A percentile compares a stretch with the other conserved stretches of the same genome.
Evolutionary conservation across 192 early-diverging fungal genomes (phyloP).

Genomic region (Coemansia sp.): DNA sequence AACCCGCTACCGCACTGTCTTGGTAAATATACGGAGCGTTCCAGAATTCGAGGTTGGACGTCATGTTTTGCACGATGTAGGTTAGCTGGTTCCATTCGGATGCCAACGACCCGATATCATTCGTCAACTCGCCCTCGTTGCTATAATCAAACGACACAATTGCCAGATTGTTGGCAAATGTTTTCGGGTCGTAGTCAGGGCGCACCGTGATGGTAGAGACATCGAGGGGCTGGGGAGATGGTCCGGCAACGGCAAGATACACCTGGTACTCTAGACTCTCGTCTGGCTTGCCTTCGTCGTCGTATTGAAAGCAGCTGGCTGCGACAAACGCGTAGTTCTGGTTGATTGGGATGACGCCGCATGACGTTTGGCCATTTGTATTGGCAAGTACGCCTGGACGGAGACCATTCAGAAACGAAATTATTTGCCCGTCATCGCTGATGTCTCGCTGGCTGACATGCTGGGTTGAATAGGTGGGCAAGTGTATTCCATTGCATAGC

Average conservation of each 20-base stretch:
- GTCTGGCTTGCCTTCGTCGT: background rate
- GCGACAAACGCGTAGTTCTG: background rate
- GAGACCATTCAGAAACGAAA: background rate
- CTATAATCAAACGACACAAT: slow-evolving; percentile 5
- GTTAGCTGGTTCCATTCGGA: slow-evolving; percentile 10
- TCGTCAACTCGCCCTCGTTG: background rate
- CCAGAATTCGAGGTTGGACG: background rate
- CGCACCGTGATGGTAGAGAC: background rate
- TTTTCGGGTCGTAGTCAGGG: slow-evolving; percentile 12
- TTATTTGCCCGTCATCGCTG: background rate
- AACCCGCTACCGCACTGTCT: background rate
- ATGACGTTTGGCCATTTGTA: background rate
- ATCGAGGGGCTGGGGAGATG: background rate
- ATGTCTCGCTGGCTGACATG: no score
- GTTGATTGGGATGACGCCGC: slow-evolving; percentile 11
- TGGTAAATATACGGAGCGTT: background rate
- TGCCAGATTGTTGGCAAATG: slow-evolving; percentile 36
- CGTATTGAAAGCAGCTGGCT: slow-evolving; percentile 16
- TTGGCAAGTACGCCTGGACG: background rate
- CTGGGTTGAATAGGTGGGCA: background rate
- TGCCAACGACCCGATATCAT: slow-evolving; percentile 6
- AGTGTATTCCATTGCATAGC: background rate
- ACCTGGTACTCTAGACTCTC: background rate
- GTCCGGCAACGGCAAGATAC: background rate
- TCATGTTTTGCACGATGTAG: slow-evolving; percentile 10